These are phyloP conservation scores for Lathyrus oleraceus DNA, from an alignment of 306 rosid genomes.

Conservation along the genomic window DNA sequence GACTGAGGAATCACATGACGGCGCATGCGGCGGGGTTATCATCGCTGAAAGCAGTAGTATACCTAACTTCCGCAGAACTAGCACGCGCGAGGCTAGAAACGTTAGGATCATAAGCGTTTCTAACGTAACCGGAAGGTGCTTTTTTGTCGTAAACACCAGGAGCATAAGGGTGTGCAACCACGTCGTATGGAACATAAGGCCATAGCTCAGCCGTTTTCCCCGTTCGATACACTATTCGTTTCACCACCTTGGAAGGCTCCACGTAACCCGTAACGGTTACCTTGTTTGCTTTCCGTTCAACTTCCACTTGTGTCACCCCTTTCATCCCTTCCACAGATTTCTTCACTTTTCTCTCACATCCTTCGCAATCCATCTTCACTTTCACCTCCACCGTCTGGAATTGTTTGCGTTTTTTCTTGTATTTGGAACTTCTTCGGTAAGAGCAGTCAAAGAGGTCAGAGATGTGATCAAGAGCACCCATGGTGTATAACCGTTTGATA, in stretches of 20 bases:
- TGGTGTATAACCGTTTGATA: background rate
- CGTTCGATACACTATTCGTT: constrained; percentile 69
- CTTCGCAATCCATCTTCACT: constrained; percentile 89
- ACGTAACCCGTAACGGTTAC: constrained; percentile 72
- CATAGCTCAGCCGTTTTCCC: constrained; percentile 81
- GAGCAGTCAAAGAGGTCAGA: constrained; percentile 52
- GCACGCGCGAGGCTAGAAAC: constrained; percentile 64
- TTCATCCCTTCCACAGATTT: constrained; percentile 77
- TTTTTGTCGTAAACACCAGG: constrained; percentile 69
- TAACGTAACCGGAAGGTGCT: constrained; percentile 83
- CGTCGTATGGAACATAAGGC: constrained; percentile 87
- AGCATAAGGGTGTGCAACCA: constrained; percentile 77
- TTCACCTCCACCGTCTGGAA: constrained; percentile 87
- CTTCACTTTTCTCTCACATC: constrained; percentile 77
- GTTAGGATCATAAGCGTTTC: constrained; percentile 46
- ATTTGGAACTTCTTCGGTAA: constrained; percentile 5
- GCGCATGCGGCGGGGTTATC: constrained; percentile 71
- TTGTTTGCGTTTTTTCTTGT: constrained; percentile 52
- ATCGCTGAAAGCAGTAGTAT: constrained; percentile 88
- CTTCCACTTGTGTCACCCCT: constrained; percentile 64
- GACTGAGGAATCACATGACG: constrained; percentile 48
- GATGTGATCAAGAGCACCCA: constrained; percentile 61
- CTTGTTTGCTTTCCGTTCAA: constrained; percentile 69
- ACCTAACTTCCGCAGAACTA: constrained; percentile 73
- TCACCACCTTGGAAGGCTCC: constrained; percentile 64